These are phyloP conservation scores for Cordyceps farinosa DNA, from an alignment of 2,329 filamentous ascomycete species.

Conservation along the genomic window DNA sequence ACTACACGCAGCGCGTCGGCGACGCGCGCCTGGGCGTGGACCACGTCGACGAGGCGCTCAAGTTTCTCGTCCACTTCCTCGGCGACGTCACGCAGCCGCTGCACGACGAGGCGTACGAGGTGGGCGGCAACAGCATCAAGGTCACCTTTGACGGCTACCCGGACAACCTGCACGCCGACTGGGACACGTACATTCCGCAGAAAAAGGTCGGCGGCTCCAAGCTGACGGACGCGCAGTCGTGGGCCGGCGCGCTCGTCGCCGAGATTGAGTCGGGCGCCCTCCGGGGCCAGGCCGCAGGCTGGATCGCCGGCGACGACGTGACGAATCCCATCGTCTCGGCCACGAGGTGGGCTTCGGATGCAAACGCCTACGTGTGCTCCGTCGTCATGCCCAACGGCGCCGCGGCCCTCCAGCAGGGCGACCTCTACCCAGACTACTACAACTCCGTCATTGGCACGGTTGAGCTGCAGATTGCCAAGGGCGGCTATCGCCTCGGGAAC, in stretches of 20 bases:
- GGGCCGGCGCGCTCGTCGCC: constrained; percentile 33
- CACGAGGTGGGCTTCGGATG: constrained; percentile 39
- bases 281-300: constrained; percentile 32
- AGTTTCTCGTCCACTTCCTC: constrained; percentile 44
- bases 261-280: constrained; percentile 38
- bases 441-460: constrained; percentile 37
- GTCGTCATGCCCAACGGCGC: constrained; percentile 38
- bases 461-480: constrained; percentile 43
- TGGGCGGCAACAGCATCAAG: constrained; percentile 40
- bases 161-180: constrained; percentile 58
- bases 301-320: constrained; percentile 35
- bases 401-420: constrained; percentile 36
- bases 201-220: constrained; percentile 36
- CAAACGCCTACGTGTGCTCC: constrained; percentile 42
- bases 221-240: constrained; percentile 35
- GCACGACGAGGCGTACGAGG: constrained; percentile 48
- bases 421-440: constrained; percentile 39
- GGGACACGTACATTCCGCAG: constrained; percentile 58
- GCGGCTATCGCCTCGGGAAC: constrained; percentile 35
- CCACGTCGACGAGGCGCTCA: constrained; percentile 23
- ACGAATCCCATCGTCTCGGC: constrained; percentile 31
- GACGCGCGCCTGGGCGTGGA: constrained; percentile 20
- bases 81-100: constrained; percentile 56
- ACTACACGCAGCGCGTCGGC: constrained; percentile 27
- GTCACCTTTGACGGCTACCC: constrained; percentile 34